These are phyloP conservation scores for Asclepias syriaca DNA, from an alignment of 257 asterid genomes.

Conservation along the genomic window DNA sequence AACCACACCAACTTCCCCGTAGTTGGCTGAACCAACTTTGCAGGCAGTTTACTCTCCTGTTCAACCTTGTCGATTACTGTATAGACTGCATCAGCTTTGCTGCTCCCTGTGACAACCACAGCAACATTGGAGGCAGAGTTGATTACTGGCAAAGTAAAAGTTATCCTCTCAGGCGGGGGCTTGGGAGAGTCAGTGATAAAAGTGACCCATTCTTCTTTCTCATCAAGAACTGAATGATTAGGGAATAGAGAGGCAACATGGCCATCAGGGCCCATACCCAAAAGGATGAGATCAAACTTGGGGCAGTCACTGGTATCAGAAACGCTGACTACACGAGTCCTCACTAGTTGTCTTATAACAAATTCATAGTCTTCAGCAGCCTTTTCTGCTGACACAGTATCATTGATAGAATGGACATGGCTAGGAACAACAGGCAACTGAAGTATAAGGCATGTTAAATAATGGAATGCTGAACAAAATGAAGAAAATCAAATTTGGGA, in stretches of 20 bases:
- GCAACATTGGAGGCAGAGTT: conserved; percentile 61
- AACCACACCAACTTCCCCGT: conserved; percentile 82
- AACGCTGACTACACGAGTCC: conserved; percentile 57
- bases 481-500: background rate
- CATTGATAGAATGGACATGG: conserved; percentile 79
- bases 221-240: conserved; percentile 29
- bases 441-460: conserved; percentile 6
- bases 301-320: conserved; percentile 56
- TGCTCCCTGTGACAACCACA: conserved; percentile 39
- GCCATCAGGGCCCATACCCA: conserved; percentile 68
- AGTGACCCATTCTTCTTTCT: conserved; percentile 58
- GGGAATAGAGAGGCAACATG: conserved; percentile 65
- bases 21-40: conserved; percentile 57
- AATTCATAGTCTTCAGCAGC: conserved; percentile 87
- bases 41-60: conserved; percentile 48
- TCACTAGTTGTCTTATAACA: conserved; percentile 73
- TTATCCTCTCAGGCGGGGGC: conserved; percentile 64
- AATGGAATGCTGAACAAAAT: too few species aligned
- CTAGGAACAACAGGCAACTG: conserved; percentile 84
- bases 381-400: conserved; percentile 68
- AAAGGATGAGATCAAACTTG: conserved; percentile 56
- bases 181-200: conserved; percentile 58
- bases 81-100: conserved; percentile 56
- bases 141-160: conserved; percentile 58
- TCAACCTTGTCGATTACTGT: conserved; percentile 41